phyloP scores from a whole-genome alignment of 108 stramenopile genomes.

The Nitzschia putrida region DNA sequence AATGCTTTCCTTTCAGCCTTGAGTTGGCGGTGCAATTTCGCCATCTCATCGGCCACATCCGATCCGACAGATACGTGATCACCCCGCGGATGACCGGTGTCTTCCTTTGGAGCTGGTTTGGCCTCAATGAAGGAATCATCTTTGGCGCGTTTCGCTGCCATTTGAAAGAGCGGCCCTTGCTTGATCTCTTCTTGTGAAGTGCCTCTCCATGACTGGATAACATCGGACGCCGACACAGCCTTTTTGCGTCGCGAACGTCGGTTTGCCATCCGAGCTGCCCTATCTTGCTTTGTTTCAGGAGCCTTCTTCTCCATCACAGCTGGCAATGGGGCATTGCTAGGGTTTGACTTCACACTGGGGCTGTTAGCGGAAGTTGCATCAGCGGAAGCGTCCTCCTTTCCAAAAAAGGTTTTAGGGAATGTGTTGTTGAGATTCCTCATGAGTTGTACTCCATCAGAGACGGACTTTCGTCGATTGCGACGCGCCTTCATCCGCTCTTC shows the following conservation, averaged over 20 bases:
- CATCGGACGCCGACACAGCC: constrained; percentile 43
- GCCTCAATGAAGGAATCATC: not conserved
- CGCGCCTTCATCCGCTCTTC: constrained; percentile 26
- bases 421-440: constrained; percentile 32
- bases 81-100: not conserved
- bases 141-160: not conserved
- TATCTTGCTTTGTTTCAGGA: not conserved
- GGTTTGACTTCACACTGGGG: not conserved
- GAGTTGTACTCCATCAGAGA: constrained; percentile 60
- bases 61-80: not conserved
- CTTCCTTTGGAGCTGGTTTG: not conserved
- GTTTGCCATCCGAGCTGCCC: constrained; percentile 1
- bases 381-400: not conserved
- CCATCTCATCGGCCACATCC: constrained; percentile 7
- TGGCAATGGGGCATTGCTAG: not conserved
- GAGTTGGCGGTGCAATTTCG: constrained; percentile 8
- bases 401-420: not conserved
- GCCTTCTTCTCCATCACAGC: not conserved
- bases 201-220: constrained; percentile 40
- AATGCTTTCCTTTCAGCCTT: constrained; percentile 12
- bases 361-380: not conserved
- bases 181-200: constrained; percentile 7
- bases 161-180: not conserved
- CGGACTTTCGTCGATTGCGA: constrained; percentile 37
- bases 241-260: constrained; percentile 25